A percentile compares a stretch with the other conserved stretches of the same genome.
These are phyloP conservation scores for Dissophora globulifera DNA, from an alignment of 192 early-diverging fungal species.

Conservation along the genomic window DNA sequence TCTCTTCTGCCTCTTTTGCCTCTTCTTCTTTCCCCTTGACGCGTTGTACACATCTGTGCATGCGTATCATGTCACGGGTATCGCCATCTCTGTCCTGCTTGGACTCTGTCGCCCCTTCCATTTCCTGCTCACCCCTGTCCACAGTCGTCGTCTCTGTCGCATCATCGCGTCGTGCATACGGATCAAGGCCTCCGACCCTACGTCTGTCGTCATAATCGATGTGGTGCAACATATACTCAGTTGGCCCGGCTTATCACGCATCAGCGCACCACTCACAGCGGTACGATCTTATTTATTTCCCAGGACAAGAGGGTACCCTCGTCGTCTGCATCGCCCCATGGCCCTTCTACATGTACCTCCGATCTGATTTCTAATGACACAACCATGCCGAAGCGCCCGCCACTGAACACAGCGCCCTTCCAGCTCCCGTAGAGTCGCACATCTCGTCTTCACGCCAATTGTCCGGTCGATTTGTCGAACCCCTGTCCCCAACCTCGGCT, in stretches of 20 bases:
- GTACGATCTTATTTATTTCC: conserved; percentile 9
- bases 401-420: not conserved
- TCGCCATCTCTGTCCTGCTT: too few relatives aligned
- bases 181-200: conserved; percentile 39
- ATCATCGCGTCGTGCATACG: conserved; percentile 43
- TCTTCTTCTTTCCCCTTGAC: not conserved
- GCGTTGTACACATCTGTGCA: too few relatives aligned
- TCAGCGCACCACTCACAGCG: conserved; percentile 39
- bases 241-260: conserved; percentile 43
- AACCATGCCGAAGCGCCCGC: not conserved
- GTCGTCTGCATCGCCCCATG: not conserved
- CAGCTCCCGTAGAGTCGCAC: not conserved
- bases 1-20: too few relatives aligned
- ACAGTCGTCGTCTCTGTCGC: conserved; percentile 46
- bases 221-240: conserved; percentile 45
- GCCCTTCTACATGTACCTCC: not conserved
- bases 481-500: too few relatives aligned
- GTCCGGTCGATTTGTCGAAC: too few relatives aligned
- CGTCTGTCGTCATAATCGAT: conserved; percentile 43
- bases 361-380: not conserved
- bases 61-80: too few relatives aligned
- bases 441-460: not conserved
- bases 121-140: too few relatives aligned
- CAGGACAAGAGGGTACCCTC: not conserved
- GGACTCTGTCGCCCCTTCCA: too few relatives aligned